Evolutionary conservation across 139 green algal genomes (phyloP), one percentile per base, ranked within the genome.

Genomic region (Ettlia oleoabundans): DNA sequence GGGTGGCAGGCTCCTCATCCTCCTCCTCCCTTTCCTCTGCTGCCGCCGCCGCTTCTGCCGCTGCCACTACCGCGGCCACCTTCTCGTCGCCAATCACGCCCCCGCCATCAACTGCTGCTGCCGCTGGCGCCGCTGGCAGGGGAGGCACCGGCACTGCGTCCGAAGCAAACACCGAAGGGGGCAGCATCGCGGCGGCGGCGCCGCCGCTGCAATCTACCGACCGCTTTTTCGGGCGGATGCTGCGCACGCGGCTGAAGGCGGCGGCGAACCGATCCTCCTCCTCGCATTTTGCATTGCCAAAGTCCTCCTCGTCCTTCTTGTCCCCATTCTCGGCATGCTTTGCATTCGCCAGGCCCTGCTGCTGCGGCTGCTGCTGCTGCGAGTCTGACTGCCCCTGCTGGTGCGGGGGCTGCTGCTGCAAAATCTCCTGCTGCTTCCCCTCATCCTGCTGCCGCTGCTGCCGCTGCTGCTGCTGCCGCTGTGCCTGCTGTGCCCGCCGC

Each of bases 231-330:
- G 64, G 32, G 2, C 74, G 82, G 21, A 86, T 72, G 53, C 41
- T 41, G 1, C 47, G 62, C 10, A 86, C 41, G 28, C 32, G 37
- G 55, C 38, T 52, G 40, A 81, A 81, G 58, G 42, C 73, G 24
- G 63, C 72, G 3, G 73, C 82, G 78, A 86, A 86, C n/a, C 53
- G 40, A 18, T 86, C 81, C 66, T 76, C 78, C 33, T 52, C 72
- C 4, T 42, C 32, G 64, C 64, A n/a, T n/a, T n/a, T 42, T 10
- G 7, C 65, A 32, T 13, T 62, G 53, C 79, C 8, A 40, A 64
- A 62, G 78, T 43, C 28, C 21, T n/a, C 43, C 65, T 65, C 66
- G 47, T 32, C 4, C 19, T 22, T 52, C 32, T 33, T 84, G 62
- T 40, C 47, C 13, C 47, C 47, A 15, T 58, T n/a, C 47, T 10